A percentile compares a stretch with the other conserved stretches of the same genome.
Evolutionary conservation across 352 stramenopile genomes (phyloP).

Genomic region (Phytophthora multivora): DNA sequence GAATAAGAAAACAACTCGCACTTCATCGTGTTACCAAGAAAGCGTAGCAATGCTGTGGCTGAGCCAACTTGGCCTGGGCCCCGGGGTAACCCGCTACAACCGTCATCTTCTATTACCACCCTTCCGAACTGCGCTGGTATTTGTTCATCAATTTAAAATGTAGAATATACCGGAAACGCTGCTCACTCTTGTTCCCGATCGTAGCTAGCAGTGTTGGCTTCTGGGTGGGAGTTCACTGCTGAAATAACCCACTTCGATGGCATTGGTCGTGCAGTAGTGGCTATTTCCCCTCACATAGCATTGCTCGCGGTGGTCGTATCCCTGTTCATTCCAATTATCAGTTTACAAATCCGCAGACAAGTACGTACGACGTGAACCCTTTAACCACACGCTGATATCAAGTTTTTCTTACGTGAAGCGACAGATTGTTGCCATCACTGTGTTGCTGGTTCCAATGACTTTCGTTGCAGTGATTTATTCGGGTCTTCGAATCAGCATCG

Average conservation of each 20-base stretch:
- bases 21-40: not conserved
- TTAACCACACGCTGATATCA: not conserved
- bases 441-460: constrained; percentile 8
- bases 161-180: not conserved
- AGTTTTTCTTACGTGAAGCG: not conserved
- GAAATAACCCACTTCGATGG: not conserved
- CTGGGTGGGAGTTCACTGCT: constrained; percentile 26
- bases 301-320: constrained; percentile 10
- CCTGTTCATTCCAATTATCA: constrained; percentile 5
- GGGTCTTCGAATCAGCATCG: constrained; percentile 23
- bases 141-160: not conserved
- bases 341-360: constrained; percentile 6
- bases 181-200: not conserved
- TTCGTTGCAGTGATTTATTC: constrained; percentile 17
- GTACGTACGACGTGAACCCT: not conserved
- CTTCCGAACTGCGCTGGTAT: constrained; percentile 14
- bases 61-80: not conserved
- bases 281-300: constrained; percentile 19
- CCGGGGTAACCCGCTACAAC: constrained; percentile 2
- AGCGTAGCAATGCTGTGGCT: constrained; percentile 4
- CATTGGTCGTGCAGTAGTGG: not conserved
- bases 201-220: constrained; percentile 11
- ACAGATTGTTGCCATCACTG: constrained; percentile 1
- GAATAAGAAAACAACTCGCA: too few relatives aligned
- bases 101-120: constrained; percentile 5